Base-by-base conservation (phyloP, 2,329 filamentous ascomycete genomes). In the Allantophomopsis lycopodina region DNA sequence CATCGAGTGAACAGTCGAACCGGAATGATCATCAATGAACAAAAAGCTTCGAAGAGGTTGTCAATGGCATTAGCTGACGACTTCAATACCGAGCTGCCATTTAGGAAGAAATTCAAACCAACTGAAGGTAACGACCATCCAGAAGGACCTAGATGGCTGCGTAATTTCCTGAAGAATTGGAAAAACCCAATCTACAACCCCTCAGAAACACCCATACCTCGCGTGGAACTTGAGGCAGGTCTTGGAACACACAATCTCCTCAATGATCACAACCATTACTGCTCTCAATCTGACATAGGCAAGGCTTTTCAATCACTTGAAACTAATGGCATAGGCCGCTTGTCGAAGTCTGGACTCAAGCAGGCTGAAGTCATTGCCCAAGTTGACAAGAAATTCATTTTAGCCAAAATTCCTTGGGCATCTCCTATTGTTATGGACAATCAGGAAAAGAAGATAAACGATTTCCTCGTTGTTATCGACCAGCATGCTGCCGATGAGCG, bases 401-500 rank as follows among this genome's bases (percentile, higher is more conserved):
- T 98, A 1, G 65, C 77, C 16, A 80, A 73, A 45, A 60, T 84
- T 37, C 33, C 34, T 4, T 18, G 23, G 30, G 30, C 17, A 5
- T n/a, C 20, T 8, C 10, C 35, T 31, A 11, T 12, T 20, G 28
- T 20, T 23, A 36, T 20, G 7, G 36, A 6, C 5, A 7, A 7
- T n/a, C 35, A 36, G 16, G n/a, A 5, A 8, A 13, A 21, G 17
- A 35, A 14, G 5, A 30, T 0, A 10, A 32, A 15, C 37, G 10
- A 39, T 7, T 61, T 96, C 4, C 68, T 94, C 0, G 14, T 40
- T 1, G 65, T 95, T 32, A 65, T 95, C 32, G 91, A 98, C 52
- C 91, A 98, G 53, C 91, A 98, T 55, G 91, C 91, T 1, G 91
- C 88, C 3, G 89, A 95, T 55, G 91, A 98, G 61, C 73, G 91